These are phyloP conservation scores for Entamoeba dispar DNA, from an alignment of 208 protist genomes.

Conservation along the genomic window DNA sequence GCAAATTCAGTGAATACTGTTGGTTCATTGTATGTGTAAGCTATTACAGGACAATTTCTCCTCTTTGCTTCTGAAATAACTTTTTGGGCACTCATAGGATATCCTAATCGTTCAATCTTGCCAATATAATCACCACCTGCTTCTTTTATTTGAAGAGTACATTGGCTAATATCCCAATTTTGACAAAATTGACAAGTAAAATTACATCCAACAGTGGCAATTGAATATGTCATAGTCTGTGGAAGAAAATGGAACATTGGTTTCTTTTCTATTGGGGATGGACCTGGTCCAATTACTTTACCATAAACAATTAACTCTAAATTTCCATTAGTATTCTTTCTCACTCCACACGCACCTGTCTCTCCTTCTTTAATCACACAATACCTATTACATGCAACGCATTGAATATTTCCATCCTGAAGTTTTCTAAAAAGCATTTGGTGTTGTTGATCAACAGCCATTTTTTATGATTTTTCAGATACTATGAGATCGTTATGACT, in stretches of 20 bases:
- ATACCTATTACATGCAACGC: conserved; percentile 1
- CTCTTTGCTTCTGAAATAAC: background rate
- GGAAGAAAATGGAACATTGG: conserved; percentile 29
- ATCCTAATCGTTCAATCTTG: background rate
- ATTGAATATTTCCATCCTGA: conserved; percentile 1
- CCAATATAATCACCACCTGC: background rate
- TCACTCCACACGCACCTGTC: conserved; percentile 19
- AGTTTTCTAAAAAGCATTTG: background rate
- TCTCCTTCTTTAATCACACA: conserved; percentile 10
- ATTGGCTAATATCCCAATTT: conserved; percentile 11
- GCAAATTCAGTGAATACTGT: conserved; percentile 38
- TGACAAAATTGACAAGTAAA: conserved; percentile 27
- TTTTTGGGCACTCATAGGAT: background rate
- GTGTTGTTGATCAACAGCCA: background rate
- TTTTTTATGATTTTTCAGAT: too few relatives aligned
- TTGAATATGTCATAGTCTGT: background rate
- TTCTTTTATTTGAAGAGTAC: background rate
- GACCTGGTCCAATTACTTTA: background rate
- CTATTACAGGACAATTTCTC: conserved; percentile 14
- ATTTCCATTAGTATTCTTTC: conserved; percentile 15
- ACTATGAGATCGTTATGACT: too few relatives aligned
- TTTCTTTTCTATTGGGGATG: conserved; percentile 35
- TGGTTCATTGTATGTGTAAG: conserved; percentile 43
- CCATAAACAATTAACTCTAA: conserved; percentile 18
- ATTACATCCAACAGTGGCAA: conserved; percentile 32